Percentiles rank a stretch among this genome's conserved stretches.
Conservation (phyloP, 768 basidiomycete species). For the Tylopilus balloui region DNA sequence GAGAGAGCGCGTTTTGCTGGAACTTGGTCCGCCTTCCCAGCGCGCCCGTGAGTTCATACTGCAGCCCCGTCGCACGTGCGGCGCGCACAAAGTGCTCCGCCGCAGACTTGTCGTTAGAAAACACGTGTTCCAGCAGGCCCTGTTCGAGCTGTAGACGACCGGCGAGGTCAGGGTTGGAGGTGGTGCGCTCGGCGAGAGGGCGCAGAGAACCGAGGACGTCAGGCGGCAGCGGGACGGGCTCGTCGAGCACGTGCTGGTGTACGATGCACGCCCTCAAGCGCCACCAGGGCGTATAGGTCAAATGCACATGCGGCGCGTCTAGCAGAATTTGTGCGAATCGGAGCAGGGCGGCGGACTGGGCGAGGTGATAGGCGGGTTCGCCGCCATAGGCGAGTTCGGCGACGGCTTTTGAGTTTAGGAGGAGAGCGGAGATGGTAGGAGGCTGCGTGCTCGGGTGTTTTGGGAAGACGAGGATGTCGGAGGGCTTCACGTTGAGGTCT, state of each 20-base stretch:
- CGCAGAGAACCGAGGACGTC: constrained; percentile 39
- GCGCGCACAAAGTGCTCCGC: constrained; percentile 75
- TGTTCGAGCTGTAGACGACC: constrained; percentile 70
- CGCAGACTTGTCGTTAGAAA: constrained; percentile 72
- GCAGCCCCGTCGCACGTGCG: constrained; percentile 68
- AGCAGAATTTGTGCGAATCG: constrained; percentile 72
- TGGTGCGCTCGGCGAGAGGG: constrained; percentile 38
- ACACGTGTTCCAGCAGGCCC: constrained; percentile 74
- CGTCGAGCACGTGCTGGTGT: constrained; percentile 77
- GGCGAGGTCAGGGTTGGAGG: constrained; percentile 56
- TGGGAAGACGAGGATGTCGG: constrained; percentile 38
- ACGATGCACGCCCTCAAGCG: constrained; percentile 64
- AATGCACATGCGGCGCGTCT: constrained; percentile 43
- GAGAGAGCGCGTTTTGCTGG: constrained; percentile 78
- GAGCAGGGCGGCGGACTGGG: constrained; percentile 62
- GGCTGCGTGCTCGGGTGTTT: constrained; percentile 11
- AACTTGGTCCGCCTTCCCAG: constrained; percentile 93
- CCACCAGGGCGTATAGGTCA: constrained; percentile 72
- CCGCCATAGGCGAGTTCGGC: constrained; percentile 78
- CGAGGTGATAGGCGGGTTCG: constrained; percentile 95
- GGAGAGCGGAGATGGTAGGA: constrained; percentile 38
- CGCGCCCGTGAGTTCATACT: constrained; percentile 90
- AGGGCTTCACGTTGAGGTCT: constrained; percentile 55
- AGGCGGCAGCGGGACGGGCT: constrained; percentile 60
- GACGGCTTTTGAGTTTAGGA: constrained; percentile 62